A percentile compares a stretch with the other conserved stretches of the same genome.
Conservation (phyloP, 768 basidiomycete genomes). For the Suillus subaureus region DNA sequence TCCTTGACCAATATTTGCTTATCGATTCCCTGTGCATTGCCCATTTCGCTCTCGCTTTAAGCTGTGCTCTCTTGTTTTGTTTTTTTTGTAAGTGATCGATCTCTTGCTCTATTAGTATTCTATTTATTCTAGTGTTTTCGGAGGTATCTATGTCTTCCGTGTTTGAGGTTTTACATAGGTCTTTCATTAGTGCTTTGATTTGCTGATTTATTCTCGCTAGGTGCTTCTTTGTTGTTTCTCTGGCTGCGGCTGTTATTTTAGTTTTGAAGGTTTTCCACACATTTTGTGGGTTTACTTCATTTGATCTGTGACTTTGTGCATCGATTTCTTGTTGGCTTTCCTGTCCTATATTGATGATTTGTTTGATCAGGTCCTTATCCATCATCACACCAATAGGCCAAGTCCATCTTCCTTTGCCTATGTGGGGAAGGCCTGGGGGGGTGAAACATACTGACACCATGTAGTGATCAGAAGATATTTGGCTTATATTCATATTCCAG, state of each 20-base stretch:
- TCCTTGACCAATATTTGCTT: not conserved
- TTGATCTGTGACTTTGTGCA: too few species aligned
- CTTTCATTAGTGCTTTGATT: not conserved
- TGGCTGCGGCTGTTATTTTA: fast-evolving
- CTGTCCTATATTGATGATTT: too few species aligned
- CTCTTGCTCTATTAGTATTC: not conserved
- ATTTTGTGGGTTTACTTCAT: too few species aligned
- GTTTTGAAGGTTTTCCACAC: not conserved
- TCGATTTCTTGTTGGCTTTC: too few species aligned
- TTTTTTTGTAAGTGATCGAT: not conserved
- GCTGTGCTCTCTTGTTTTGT: not conserved
- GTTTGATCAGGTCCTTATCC: too few species aligned
- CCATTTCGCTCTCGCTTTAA: too few species aligned
- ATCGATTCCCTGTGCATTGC: not conserved
- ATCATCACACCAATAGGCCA: too few species aligned
- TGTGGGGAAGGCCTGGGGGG: not conserved
- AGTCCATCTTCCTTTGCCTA: not conserved
- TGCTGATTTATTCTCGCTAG: not conserved
- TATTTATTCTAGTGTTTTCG: not conserved
- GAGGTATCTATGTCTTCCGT: too few species aligned
- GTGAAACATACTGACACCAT: not conserved
- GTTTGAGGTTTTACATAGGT: too few species aligned
- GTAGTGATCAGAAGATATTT: not conserved
- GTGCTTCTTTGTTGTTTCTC: not conserved
- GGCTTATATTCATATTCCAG: not conserved